These are phyloP conservation scores for Yamadazyma blattariae DNA, from an alignment of 1,139 yeast genomes.

Conservation along the genomic window DNA sequence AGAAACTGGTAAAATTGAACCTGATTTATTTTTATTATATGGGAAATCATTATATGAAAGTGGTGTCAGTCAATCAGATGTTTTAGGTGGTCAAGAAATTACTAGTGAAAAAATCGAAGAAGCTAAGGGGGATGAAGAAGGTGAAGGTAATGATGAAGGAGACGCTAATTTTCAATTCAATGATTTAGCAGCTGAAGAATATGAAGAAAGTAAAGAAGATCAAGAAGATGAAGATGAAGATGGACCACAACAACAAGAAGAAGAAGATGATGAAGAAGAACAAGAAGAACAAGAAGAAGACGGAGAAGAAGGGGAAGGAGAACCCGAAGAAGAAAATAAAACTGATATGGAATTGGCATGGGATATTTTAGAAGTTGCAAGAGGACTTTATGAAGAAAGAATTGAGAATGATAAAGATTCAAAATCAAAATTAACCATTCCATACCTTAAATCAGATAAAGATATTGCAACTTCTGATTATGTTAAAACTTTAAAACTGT, in stretches of 20 bases:
- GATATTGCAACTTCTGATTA: constrained; percentile 30
- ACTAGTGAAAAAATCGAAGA: constrained; percentile 19
- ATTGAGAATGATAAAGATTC: constrained; percentile 24
- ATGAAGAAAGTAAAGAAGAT: constrained; percentile 28
- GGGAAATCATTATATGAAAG: constrained; percentile 79
- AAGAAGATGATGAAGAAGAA: constrained; percentile 25
- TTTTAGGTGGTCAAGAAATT: constrained; percentile 62
- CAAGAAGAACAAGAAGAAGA: constrained; percentile 22
- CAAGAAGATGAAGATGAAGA: constrained; percentile 25
- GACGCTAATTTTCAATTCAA: constrained; percentile 53
- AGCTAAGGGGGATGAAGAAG: constrained; percentile 5
- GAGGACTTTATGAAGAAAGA: constrained; percentile 57
- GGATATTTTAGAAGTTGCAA: constrained; percentile 77
- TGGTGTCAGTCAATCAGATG: constrained; percentile 73
- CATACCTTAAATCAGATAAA: constrained; percentile 35
- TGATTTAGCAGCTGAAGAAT: constrained; percentile 53
- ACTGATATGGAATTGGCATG: constrained; percentile 84
- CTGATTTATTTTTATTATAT: constrained; percentile 69
- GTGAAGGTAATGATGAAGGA: constrained; percentile 18
- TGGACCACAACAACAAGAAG: constrained; percentile 27
- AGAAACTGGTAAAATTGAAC: constrained; percentile 55
- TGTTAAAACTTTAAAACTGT: constrained; percentile 43
- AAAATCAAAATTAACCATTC: constrained; percentile 18
- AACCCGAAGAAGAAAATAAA: constrained; percentile 48
- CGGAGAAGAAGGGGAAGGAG: constrained; percentile 21